Base-by-base conservation (phyloP, 331 rosid genomes). In the Stylosanthes scabra region DNA sequence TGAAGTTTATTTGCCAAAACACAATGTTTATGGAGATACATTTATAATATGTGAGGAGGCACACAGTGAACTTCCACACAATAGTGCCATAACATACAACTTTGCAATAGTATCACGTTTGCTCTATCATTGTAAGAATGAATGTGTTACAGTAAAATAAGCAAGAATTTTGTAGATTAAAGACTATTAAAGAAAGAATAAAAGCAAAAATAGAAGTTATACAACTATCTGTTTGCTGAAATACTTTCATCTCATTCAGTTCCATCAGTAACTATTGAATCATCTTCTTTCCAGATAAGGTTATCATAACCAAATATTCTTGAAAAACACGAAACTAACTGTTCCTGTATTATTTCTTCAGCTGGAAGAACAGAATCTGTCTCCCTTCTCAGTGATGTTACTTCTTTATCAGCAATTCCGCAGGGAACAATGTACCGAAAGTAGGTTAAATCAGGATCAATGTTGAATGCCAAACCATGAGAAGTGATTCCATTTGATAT, bases 401-500 rank as follows among this genome's bases (percentile, higher is more conserved):
- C 89, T 63, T 84, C 90, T 87, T 90, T 88, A 82, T 88, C 72
- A 2, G 87, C 67, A 41, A 90, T 86, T 67, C 98, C 97, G 74
- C 98, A 93, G 27, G 98, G 98, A 66, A 90, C 90, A 61, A 93
- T 90, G 71, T 88, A 87, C 81, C 78, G 81, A 76, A 88, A 90
- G 76, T 81, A 90, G 68, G 67, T 79, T 76, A 93, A 78, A 87
- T 93, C 89, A 66, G 90, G 93, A 83, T 90, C 92, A 45, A 93
- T 84, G 79, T 88, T 93, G 68, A 93, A 90, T 47, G 98, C 98
- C 82, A 92, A 63, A 45, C 98, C 98, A 83, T 90, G 95, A 56
- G 96, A 87, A 25, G 91, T 86, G 71, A 93, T 78, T 68, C 96
- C 96, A 76, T 59, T 60, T 0, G 96, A 90, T 70, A 92, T 88